These are phyloP conservation scores for Tuber magnatum DNA, from an alignment of 495 filamentous ascomycete genomes.

Conservation along the genomic window DNA sequence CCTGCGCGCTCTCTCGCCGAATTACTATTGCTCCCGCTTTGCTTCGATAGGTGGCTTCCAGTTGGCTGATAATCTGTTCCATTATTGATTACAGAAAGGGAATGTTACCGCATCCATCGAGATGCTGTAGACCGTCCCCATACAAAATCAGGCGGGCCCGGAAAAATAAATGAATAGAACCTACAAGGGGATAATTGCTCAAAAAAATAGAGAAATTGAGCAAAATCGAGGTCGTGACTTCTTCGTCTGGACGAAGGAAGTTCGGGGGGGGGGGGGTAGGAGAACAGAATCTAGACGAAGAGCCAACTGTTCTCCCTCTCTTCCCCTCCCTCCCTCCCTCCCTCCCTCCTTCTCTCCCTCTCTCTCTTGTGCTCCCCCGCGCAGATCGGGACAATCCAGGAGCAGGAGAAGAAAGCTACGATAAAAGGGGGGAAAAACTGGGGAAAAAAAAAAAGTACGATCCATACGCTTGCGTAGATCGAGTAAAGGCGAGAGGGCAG, in stretches of 20 bases:
- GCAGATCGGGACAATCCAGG: background rate
- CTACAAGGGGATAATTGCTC: background rate
- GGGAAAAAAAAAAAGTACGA: background rate
- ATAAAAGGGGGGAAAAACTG: background rate
- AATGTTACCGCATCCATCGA: background rate
- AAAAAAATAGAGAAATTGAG: background rate
- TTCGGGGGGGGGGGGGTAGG: background rate
- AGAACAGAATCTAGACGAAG: background rate
- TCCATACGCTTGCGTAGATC: background rate
- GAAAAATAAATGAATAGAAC: background rate
- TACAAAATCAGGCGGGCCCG: background rate
- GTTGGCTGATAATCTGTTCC: slow-evolving; percentile 1
- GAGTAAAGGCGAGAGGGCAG: background rate
- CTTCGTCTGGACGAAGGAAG: background rate
- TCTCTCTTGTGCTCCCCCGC: background rate
- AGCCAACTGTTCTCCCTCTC: background rate
- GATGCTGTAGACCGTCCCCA: background rate
- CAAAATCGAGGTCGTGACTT: background rate
- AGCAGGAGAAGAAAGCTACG: background rate
- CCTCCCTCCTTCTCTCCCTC: too few relatives aligned
- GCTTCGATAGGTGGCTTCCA: background rate
- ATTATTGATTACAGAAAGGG: background rate
- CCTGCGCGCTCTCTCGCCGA: background rate
- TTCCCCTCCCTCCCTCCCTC: too few relatives aligned
- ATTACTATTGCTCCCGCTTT: background rate